Evolutionary conservation across 768 basidiomycete species (phyloP).

Genomic region (Rhodotorula paludigena): DNA sequence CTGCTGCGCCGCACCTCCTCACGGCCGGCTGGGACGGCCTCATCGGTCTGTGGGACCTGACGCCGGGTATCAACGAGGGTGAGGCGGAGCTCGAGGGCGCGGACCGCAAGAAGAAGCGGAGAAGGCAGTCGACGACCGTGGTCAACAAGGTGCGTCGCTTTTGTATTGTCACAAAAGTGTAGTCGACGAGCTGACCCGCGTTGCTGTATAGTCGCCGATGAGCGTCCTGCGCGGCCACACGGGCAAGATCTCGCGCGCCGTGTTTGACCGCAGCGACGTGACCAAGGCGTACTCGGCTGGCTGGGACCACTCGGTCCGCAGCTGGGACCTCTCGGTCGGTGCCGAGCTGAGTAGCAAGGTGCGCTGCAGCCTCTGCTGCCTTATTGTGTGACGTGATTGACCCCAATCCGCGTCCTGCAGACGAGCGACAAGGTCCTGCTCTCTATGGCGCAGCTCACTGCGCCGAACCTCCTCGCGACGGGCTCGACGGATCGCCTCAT

Average conservation of each 20-base stretch:
- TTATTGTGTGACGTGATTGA: neutral
- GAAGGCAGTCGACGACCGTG: slow-evolving; percentile 55
- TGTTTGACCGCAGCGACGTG: slow-evolving; percentile 51
- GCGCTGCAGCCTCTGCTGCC: slow-evolving; percentile 11
- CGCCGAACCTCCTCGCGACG: slow-evolving; percentile 46
- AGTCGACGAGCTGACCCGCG: no score
- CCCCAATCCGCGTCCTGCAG: neutral
- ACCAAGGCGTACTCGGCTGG: slow-evolving; percentile 67
- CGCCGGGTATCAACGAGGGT: slow-evolving; percentile 62
- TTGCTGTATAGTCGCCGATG: slow-evolving; percentile 54
- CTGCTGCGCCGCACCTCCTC: slow-evolving; percentile 59
- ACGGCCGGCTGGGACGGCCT: slow-evolving; percentile 84
- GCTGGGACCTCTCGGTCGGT: slow-evolving; percentile 79
- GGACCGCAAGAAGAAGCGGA: slow-evolving; percentile 60
- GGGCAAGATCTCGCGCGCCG: slow-evolving; percentile 67
- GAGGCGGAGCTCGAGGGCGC: slow-evolving; percentile 48
- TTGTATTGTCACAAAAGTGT: neutral
- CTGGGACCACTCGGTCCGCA: slow-evolving; percentile 72
- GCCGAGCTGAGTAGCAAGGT: slow-evolving; percentile 47
- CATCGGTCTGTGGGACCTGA: slow-evolving; percentile 74
- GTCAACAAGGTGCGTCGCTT: slow-evolving; percentile 52
- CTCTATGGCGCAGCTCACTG: slow-evolving; percentile 48
- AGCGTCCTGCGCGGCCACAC: slow-evolving; percentile 77
- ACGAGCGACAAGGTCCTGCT: slow-evolving; percentile 47
- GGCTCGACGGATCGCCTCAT: slow-evolving; percentile 51